Evolutionary conservation across 164 flowering plant genomes (phyloP), one percentile per base, ranked within the genome.

Genomic region (Annona cherimola): DNA sequence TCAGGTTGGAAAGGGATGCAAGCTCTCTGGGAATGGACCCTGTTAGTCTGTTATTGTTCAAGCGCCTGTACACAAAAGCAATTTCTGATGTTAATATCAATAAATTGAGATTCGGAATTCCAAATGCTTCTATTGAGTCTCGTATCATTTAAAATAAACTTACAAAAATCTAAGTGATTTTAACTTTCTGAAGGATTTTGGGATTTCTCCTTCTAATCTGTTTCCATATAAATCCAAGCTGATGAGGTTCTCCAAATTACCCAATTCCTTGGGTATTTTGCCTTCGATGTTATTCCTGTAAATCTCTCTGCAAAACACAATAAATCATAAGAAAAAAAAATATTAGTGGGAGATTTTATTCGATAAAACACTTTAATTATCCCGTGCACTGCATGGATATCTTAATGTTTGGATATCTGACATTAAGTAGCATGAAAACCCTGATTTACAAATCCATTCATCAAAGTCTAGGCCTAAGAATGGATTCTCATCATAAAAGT

Each of bases 11-110:
- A 57, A 93, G 92, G 14, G 74, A 45, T 7, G 86, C 73, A 69
- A 93, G 90, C 73, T 87, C 93, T 81, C 94, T 86, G 5, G 98
- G 98, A 66, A 93, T 91, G 1, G 90, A 73, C 74, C 98, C 98
- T 0, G 87, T 75, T 3, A 93, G 85, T 76, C 82, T 88, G 86
- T 93, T 93, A 76, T 88, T 77, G 80, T 93, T 93, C 67, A 93
- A 71, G 14, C 97, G 90, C 42, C 96, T 93, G 84, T 26, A 71
- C 61, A 55, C 46, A 12, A 55, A 63, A 61, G 14, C 16, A 50
- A 40, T 8, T 61, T n/a, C 41, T 8, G 50, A 64, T 26, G 16
- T 63, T 63, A 46, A 63, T 45, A 46, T 69, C 44, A 14, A 26
- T 14, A 14, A 14, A 18, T 64, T 20, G 5, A 64, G 5, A 41